Evolutionary conservation across 345 rosid genomes (phyloP), one percentile per base, ranked within the genome.

Genomic region (Lagerstroemia speciosa): DNA sequence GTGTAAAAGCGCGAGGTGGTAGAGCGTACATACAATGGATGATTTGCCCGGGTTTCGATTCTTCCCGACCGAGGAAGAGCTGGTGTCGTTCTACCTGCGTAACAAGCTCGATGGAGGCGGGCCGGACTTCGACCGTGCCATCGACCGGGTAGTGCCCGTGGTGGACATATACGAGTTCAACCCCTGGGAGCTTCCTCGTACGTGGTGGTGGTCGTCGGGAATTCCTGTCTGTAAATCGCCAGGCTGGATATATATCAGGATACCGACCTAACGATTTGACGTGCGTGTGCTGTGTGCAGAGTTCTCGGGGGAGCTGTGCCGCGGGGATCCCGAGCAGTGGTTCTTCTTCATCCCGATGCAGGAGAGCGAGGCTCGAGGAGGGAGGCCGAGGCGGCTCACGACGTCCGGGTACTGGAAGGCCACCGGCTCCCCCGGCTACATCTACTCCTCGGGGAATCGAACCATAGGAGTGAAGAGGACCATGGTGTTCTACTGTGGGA

Each of bases 31-130:
- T n/a, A n/a, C n/a, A n/a, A n/a, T 66, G 55, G 77, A 75, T 57
- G 81, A 78, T 26, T 50, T 48, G 5, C 86, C 84, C 9, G 90
- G 90, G 24, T 86, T 74, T 73, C 78, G 86, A 6, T 86, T 86
- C 62, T 86, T 78, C 72, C 90, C 90, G 1, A 86, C 90, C 2
- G 88, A 86, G 72, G 82, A 64, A 46, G 90, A 86, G 69, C 46
- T 86, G 68, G 70, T 83, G 33, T 67, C 80, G 5, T 83, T 81
- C 34, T 86, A 82, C 75, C 67, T 86, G 26, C 77, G 31, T 15
- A 72, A 72, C 63, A 82, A 82, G 79, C 67, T 78, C 24, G 72
- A 77, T 27, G 43, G 64, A 68, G 60, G 79, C 80, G 32, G 80
- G 74, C 72, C 76, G 7, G 63, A 58, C 63, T 34, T 58, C 32